Conservation (phyloP, 2,329 filamentous ascomycete species). For the Elsinoe arachidis region DNA sequence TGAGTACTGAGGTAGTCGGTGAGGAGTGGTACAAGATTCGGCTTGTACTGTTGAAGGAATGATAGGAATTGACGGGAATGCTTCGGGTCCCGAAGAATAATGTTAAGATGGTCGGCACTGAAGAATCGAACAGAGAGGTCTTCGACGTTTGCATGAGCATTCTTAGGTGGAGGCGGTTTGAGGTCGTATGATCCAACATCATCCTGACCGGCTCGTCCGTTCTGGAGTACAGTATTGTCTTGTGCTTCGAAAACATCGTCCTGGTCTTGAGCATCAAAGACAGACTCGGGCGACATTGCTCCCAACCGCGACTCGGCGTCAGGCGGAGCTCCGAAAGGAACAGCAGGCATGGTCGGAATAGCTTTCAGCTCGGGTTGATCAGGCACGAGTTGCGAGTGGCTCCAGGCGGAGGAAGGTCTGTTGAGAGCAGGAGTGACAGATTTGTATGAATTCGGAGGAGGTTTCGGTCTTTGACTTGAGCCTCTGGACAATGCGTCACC, state of each 20-base stretch:
- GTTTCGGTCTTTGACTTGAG: background rate
- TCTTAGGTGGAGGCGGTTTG: conserved; percentile 31
- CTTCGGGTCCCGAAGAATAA: conserved; percentile 32
- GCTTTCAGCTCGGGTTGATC: background rate
- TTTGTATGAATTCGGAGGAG: background rate
- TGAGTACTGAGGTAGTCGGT: conserved; percentile 32
- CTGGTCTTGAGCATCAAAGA: background rate
- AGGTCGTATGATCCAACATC: conserved; percentile 30
- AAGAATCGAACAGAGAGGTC: conserved; percentile 32
- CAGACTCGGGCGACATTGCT: conserved; percentile 6
- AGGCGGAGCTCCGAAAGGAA: conserved; percentile 1
- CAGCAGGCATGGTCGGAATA: conserved; percentile 4
- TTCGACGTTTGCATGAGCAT: conserved; percentile 27
- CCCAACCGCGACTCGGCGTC: background rate
- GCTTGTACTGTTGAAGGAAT: conserved; percentile 34
- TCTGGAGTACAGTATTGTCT: background rate
- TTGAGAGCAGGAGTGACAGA: background rate
- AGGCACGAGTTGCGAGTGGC: conserved; percentile 10
- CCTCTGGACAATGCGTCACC: conserved; percentile 9
- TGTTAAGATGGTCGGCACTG: conserved; percentile 34
- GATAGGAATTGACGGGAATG: conserved; percentile 29
- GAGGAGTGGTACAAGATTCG: conserved; percentile 28
- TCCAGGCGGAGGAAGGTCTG: conserved; percentile 7
- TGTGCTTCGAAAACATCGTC: background rate
- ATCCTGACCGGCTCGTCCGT: conserved; percentile 16